Evolutionary conservation across 129 eudicot species (phyloP), one percentile per base, ranked within the genome.

Genomic region (Flaveria brownii): DNA sequence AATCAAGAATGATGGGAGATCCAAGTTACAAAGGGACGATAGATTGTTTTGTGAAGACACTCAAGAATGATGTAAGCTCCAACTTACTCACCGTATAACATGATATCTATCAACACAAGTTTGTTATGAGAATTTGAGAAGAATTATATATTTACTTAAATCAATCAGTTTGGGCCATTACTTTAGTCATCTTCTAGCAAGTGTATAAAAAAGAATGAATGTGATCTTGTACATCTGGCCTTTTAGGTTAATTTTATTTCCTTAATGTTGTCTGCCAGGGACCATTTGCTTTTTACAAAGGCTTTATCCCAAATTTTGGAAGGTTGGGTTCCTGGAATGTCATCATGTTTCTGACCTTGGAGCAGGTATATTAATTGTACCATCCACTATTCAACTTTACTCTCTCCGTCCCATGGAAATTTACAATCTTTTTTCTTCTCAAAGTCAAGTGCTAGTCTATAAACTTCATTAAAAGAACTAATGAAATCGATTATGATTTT

Each of bases 1-100:
- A 94, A 77, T 94, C 98, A 62, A 94, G 98, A 86, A 94, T 94
- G 98, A 94, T 94, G 98, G 97, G 98, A 72, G 98, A 91, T 82
- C 77, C 98, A 18, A 68, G 88, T 45, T 94, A 94, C 88, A 91
- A 85, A 86, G 90, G 80, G 65, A 94, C 98, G n/a, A 79, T 88
- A 6, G 98, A 94, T 83, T 94, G 98, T 75, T 94, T 90, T 73
- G 87, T 91, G 25, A 88, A 87, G 87, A 94, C 98, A 50, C 80
- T 94, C 80, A 91, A 94, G 82, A 90, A 88, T 83, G 98, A 94
- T 76, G 98, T 94, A 78, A 86, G 88, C 68, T 60, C 50, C 73
- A 22, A 33, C 71, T 55, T 60, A 36, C 30, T 26, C 30, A 26
- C 30, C 30, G 30, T 26, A 2, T 26, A 69, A 45, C 50, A 42